Conservation (phyloP, 1,284 basidiomycete genomes). For the Ceratobasidium sp. region DNA sequence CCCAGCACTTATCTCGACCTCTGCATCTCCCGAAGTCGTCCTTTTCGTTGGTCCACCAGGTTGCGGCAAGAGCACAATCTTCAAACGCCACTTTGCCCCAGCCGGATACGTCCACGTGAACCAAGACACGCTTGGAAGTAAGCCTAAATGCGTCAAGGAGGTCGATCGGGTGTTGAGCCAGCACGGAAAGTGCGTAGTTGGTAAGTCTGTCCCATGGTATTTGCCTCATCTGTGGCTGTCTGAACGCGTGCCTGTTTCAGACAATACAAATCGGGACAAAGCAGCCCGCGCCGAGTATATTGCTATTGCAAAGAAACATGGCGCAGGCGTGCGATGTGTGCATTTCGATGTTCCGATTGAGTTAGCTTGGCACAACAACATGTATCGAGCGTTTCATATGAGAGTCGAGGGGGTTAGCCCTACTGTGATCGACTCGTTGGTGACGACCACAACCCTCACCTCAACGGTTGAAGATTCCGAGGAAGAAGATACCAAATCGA, state of each 20-base stretch:
- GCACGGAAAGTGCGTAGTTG: constrained; percentile 77
- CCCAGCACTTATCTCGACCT: constrained; percentile 60
- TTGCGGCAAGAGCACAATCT: constrained; percentile 88
- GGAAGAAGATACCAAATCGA: constrained; percentile 6
- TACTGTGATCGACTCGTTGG: not conserved
- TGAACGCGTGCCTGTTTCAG: constrained; percentile 52
- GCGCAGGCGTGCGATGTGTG: constrained; percentile 64
- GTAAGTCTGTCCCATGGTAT: constrained; percentile 56
- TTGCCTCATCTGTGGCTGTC: not conserved
- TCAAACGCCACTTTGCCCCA: constrained; percentile 69
- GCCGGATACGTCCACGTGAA: constrained; percentile 82
- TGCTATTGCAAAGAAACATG: constrained; percentile 64
- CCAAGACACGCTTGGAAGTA: constrained; percentile 79
- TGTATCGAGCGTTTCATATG: constrained; percentile 71
- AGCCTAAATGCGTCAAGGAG: constrained; percentile 75
- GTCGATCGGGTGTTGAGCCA: constrained; percentile 63
- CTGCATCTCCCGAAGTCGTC: constrained; percentile 61
- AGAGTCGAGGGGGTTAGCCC: not conserved
- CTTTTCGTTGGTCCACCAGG: constrained; percentile 89
- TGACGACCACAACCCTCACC: constrained; percentile 10
- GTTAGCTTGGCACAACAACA: constrained; percentile 88
- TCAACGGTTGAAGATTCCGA: not conserved
- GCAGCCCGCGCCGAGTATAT: constrained; percentile 74
- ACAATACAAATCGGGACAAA: constrained; percentile 84
- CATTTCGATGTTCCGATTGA: constrained; percentile 74